phyloP scores from a whole-genome alignment of 1,284 basidiomycete species.

The Fomitiporia mediterranea region DNA sequence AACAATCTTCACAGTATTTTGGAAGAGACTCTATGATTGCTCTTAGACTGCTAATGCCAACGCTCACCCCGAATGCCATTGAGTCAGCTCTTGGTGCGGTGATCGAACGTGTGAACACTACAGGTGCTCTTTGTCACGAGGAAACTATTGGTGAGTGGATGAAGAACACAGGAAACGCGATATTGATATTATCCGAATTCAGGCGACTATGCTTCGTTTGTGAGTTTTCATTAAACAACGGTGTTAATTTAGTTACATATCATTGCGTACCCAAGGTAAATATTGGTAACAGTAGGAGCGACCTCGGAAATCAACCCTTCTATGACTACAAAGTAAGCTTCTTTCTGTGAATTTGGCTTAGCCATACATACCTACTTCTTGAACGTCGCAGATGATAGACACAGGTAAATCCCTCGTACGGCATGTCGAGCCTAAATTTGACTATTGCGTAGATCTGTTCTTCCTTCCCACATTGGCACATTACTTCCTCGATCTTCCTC shows the following conservation, averaged over 20 bases:
- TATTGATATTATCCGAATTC: not conserved
- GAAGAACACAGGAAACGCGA: not conserved
- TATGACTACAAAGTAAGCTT: conserved; percentile 35
- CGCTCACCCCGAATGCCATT: conserved; percentile 35
- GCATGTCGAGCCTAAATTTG: not conserved
- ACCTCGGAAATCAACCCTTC: conserved; percentile 35
- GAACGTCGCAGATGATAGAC: not conserved
- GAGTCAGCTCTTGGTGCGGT: conserved; percentile 41
- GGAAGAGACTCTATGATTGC: conserved; percentile 42
- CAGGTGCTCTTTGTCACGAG: conserved; percentile 41
- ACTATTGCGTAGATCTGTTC: conserved; percentile 26
- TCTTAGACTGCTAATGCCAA: conserved; percentile 36
- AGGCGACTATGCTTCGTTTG: not conserved
- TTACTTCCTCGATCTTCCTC: conserved; percentile 36
- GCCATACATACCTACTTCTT: not conserved
- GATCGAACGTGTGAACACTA: conserved; percentile 36
- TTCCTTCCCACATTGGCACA: conserved; percentile 39
- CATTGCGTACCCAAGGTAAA: conserved; percentile 27
- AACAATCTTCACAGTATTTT: conserved; percentile 26
- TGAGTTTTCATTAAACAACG: not conserved
- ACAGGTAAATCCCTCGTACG: not conserved
- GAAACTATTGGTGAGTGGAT: conserved; percentile 32
- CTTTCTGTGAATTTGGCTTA: not conserved
- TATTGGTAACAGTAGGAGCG: conserved; percentile 33
- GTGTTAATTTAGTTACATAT: not conserved